Evolutionary conservation across 371 early-diverging fungal genomes (phyloP), one percentile per base, ranked within the genome.

Genomic region (Apophysomyces variabilis): DNA sequence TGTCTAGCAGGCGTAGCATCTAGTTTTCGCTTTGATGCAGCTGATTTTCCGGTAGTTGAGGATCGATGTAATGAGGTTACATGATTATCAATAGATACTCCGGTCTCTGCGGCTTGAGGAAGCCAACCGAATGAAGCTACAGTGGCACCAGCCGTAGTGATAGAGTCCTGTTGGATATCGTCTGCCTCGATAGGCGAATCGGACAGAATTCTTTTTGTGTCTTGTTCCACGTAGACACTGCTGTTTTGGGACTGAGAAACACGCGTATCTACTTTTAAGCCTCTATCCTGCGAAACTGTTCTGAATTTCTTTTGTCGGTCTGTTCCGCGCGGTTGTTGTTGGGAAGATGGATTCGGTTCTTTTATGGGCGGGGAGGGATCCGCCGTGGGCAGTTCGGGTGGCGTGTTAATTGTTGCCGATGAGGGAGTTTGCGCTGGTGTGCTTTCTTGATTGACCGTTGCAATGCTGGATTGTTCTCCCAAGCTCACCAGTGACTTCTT

Each of bases 231-330:
- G 43, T 18, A 60, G 21, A 50, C 9, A 50, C 21, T 50, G 43
- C 41, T 61, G 18, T 43, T 39, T 39, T 47, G 50, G 56, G 50
- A 35, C 50, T 38, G 61, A 39, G 69, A 57, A 1, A 61, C 44
- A 4, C 47, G 18, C 2, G 82, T 81, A 45, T 81, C 65, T 4
- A 81, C 75, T 32, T 67, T 81, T 12, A 81, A 66, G 16, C 78
- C 78, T 41, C 71, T 70, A 21, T 65, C 78, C 66, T 78, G 75
- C 8, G 78, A 80, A 11, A 69, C 75, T 1, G 70, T 63, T 56
- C 57, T n/a, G 57, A 38, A 63, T 54, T 57, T 57, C 57, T 54
- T 63, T 21, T 56, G 63, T 56, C 63, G 38, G 63, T 50, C 32
- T 56, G 56, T 63, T 56, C 63, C 7, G 57, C 56, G 14, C 38